Evolutionary conservation across 345 rosid genomes (phyloP), one percentile per base, ranked within the genome.

Genomic region (Kernera saxatilis): DNA sequence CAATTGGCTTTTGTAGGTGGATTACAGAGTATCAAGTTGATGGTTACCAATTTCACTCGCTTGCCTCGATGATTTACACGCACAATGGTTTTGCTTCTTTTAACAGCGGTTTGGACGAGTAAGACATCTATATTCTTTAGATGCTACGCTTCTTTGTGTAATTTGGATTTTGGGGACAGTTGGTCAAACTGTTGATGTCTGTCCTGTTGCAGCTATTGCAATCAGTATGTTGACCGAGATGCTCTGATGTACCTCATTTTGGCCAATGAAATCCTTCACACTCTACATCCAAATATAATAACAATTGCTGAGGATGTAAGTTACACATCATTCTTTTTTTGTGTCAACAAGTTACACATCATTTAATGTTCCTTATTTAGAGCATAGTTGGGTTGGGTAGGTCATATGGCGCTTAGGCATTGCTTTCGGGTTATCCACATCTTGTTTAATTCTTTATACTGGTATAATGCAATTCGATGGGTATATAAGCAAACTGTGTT

Each of bases 251-350:
- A 89, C 81, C 96, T 93, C 79, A 83, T 89, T 63, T 81, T 93
- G 78, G 98, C 93, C 43, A 93, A 93, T 86, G 98, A 93, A 82
- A 82, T 93, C 35, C 73, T 93, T 71, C 98, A 91, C 72, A 48
- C 49, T 78, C 84, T 83, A 77, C 92, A 91, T 84, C 97, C 98
- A 50, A 82, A 91, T 77, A 82, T 93, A 74, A 79, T 93, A 76
- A 91, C 97, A 41, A 91, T 93, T 74, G 97, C 96, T 36, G 98
- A 93, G 80, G 98, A 91, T 82, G 98, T 91, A 83, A 83, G 92
- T 74, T 65, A 53, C 46, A 23, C 52, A 39, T 57, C 53, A 3
- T 44, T 39, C 43, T 30, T 58, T n/a, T 23, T 46, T 12, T 29
- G 29, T 29, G 29, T 29, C 12, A 29, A 29, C 14, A 44, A 44